phyloP scores from a whole-genome alignment of 345 rosid genomes.

The sweet orange (Citrus sinensis) region DNA sequence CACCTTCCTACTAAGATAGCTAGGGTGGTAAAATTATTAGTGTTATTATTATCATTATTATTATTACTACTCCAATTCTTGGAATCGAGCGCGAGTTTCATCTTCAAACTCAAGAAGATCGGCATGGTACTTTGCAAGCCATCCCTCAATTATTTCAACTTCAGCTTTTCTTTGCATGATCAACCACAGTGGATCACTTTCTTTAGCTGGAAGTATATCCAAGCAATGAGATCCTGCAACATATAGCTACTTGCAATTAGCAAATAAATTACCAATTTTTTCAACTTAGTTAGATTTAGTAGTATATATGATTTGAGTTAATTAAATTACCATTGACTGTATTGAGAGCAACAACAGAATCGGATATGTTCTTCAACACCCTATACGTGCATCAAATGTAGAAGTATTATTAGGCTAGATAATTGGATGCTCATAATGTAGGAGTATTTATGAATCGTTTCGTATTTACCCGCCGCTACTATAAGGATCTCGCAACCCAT shows the following conservation, averaged over 20 bases:
- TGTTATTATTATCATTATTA: too few species aligned
- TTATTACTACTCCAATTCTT: neutral
- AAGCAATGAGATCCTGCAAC: conserved; percentile 43
- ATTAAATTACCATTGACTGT: conserved; percentile 30
- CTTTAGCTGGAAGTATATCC: conserved; percentile 18
- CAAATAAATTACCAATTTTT: too few species aligned
- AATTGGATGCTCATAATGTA: too few species aligned
- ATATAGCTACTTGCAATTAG: neutral
- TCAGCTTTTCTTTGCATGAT: conserved; percentile 27
- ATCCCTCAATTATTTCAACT: conserved; percentile 27
- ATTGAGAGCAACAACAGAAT: conserved; percentile 29
- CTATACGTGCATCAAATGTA: neutral
- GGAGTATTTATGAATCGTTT: neutral
- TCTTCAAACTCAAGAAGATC: conserved; percentile 13
- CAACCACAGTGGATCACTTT: conserved; percentile 38
- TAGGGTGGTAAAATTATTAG: neutral
- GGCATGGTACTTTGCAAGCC: conserved; percentile 29
- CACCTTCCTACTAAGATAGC: too few species aligned
- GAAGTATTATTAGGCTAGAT: neutral
- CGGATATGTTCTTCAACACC: conserved; percentile 45
- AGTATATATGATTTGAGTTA: too few species aligned
- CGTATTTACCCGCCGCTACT: conserved; percentile 49
- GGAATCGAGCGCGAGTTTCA: neutral
- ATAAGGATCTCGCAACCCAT: conserved; percentile 53
- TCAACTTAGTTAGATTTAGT: neutral